Base-by-base conservation (phyloP, 495 filamentous ascomycete species). In the Daldinia concentrica region DNA sequence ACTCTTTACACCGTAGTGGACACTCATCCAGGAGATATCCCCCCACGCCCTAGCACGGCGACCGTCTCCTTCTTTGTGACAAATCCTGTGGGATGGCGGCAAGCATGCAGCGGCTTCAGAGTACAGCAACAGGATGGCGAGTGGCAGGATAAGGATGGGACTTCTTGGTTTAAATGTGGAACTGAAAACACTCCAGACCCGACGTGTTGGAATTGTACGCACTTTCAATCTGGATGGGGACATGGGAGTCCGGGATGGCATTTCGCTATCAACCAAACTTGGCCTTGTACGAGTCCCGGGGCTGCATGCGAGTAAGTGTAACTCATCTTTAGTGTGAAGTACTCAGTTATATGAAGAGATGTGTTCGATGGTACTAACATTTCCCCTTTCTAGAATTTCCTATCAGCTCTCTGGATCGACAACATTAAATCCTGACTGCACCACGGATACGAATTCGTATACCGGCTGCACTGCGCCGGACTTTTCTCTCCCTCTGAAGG, bases 151-250 rank as follows among this genome's bases (percentile, higher is more conserved):
- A 50, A 50, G 4, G 59, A 63, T 11, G 66, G 66, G 30, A 41
- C 32, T 26, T 14, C 4, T 26, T 69, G 66, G 66, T 69, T 63
- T 29, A 63, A 58, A 32, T 58, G 66, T 30, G 66, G 59, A n/a
- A 41, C 58, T 15, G 39, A 58, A n/a, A 39, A 12, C 30, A 32
- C 58, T 6, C 66, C 58, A 19, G 65, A 68, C 27, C 65, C 65
- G 14, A 45, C 51, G 0, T 68, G 58, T 39, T 56, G 24, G 58
- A 55, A 68, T 19, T 68, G 65, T 37, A 68, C 65, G 19, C 65
- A 62, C 11, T 68, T 57, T 24, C 66, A 68, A n/a, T 69, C 58
- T 30, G 65, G 51, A 6, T 68, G 65, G 65, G 65, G 65, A 7
- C 65, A 68, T 15, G 65, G 36, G 26, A 55, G 58, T 7, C 17